Percentiles rank a stretch among this genome's conserved stretches.
Conservation (phyloP, 2,329 filamentous ascomycete species). For the Paraphoma sp. region DNA sequence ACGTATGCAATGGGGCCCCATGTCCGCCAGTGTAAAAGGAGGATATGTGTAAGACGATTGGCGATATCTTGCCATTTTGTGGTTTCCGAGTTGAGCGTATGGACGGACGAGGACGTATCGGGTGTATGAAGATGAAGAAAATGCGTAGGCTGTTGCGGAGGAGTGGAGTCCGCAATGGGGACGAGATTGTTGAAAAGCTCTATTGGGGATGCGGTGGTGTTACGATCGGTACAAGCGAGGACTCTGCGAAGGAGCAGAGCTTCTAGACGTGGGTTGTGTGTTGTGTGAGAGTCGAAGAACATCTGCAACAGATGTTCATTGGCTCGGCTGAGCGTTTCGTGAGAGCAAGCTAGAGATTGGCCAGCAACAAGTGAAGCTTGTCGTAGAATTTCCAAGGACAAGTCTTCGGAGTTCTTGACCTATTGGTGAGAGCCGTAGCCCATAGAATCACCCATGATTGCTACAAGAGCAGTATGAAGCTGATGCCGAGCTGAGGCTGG, state of each 20-base stretch:
- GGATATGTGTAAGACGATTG: constrained; percentile 80
- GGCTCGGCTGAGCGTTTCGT: constrained; percentile 44
- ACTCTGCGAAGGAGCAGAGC: constrained; percentile 33
- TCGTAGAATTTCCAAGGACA: constrained; percentile 55
- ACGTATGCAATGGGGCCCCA: constrained; percentile 80
- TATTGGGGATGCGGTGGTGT: constrained; percentile 48
- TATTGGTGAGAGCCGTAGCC: constrained; percentile 46
- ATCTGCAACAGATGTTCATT: constrained; percentile 43
- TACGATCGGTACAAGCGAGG: constrained; percentile 32
- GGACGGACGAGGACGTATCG: constrained; percentile 27
- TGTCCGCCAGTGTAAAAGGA: constrained; percentile 86
- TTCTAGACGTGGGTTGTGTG: constrained; percentile 41
- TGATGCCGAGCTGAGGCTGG: constrained; percentile 24
- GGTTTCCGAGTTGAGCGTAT: constrained; percentile 17
- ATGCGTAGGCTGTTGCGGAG: constrained; percentile 12
- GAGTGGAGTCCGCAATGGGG: constrained; percentile 10
- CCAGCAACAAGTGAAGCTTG: constrained; percentile 47
- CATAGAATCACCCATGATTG: constrained; percentile 45
- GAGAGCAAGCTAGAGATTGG: constrained; percentile 32
- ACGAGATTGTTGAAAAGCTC: constrained; percentile 55
- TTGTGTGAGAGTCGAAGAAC: constrained; percentile 38
- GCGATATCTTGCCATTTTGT: constrained; percentile 69
- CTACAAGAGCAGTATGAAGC: constrained; percentile 44
- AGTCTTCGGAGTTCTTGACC: constrained; percentile 49
- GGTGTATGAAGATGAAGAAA: constrained; percentile 26